A percentile compares a stretch with the other conserved stretches of the same genome.
These are phyloP conservation scores for Solanum paucissectum DNA, from an alignment of 257 asterid genomes.

Conservation along the genomic window DNA sequence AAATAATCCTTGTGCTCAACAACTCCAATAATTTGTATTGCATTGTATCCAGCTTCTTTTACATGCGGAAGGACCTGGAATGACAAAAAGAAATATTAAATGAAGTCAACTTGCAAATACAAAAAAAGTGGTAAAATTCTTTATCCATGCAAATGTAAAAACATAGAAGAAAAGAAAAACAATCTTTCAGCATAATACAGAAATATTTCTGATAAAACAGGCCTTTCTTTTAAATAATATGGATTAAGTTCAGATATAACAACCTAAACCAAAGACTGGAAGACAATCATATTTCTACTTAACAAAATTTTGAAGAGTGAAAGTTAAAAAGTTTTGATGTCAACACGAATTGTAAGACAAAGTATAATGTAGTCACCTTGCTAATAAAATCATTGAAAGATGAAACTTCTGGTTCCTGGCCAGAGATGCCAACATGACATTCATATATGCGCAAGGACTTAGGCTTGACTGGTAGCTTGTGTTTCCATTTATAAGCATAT, in stretches of 20 bases:
- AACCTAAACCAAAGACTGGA: not conserved
- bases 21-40: slow-evolving; percentile 79
- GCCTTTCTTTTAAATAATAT: not conserved
- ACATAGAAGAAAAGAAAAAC: not conserved
- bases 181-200: not conserved
- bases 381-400: slow-evolving; percentile 60
- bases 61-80: slow-evolving; percentile 79
- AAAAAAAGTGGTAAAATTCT: not conserved
- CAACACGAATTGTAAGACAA: not conserved
- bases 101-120: not conserved
- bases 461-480: slow-evolving; percentile 65
- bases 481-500: slow-evolving; percentile 67
- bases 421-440: slow-evolving; percentile 94
- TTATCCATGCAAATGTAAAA: not conserved
- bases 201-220: not conserved
- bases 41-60: slow-evolving; percentile 94
- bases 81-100: not conserved
- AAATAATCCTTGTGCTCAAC: slow-evolving; percentile 94
- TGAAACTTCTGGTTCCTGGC: slow-evolving; percentile 58
- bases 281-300: not conserved
- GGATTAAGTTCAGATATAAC: not conserved
- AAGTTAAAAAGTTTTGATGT: not conserved
- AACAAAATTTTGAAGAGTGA: not conserved
- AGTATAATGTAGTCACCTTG: slow-evolving; percentile 27
- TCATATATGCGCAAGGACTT: slow-evolving; percentile 85